These are phyloP conservation scores for Blastobotrys ciferrii DNA, from an alignment of 1,139 yeast species.

Conservation along the genomic window DNA sequence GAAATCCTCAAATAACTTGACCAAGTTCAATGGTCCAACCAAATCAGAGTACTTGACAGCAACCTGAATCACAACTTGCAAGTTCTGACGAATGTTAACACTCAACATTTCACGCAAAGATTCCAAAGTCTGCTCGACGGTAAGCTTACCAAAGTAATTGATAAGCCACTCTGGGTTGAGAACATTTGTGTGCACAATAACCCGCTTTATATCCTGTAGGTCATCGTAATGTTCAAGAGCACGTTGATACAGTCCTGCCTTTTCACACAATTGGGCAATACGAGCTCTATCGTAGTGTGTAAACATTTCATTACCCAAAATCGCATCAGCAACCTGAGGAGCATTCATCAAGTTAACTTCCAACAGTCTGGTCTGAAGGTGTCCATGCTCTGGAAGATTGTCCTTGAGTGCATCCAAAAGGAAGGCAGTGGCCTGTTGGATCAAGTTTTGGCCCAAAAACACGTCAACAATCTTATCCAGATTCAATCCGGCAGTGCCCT, in stretches of 20 bases:
- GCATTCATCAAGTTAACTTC: conserved; percentile 94
- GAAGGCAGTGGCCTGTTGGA: conserved; percentile 99
- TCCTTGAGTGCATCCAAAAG: conserved; percentile 91
- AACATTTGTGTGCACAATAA: conserved; percentile 80
- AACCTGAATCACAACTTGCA: conserved; percentile 92
- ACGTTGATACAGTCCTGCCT: conserved; percentile 89
- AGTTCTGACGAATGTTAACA: conserved; percentile 77
- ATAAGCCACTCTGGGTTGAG: conserved; percentile 95
- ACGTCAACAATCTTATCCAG: conserved; percentile 88
- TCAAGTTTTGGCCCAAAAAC: conserved; percentile 88
- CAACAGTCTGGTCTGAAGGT: conserved; percentile 88
- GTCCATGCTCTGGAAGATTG: conserved; percentile 93
- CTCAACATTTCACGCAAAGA: conserved; percentile 85
- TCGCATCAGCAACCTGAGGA: conserved; percentile 99
- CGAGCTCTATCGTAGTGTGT: conserved; percentile 93
- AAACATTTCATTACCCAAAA: conserved; percentile 92
- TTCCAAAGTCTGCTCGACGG: conserved; percentile 88
- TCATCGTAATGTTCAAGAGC: conserved; percentile 96
- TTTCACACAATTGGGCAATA: conserved; percentile 88
- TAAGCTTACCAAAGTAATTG: conserved; percentile 85
- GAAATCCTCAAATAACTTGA: conserved; percentile 89
- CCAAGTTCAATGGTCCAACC: conserved; percentile 80
- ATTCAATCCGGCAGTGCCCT: conserved; percentile 63
- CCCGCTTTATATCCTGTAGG: conserved; percentile 91
- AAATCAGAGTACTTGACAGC: conserved; percentile 95